Conservation (phyloP, 345 rosid genomes). For the Erysimum cheiranthoides region DNA sequence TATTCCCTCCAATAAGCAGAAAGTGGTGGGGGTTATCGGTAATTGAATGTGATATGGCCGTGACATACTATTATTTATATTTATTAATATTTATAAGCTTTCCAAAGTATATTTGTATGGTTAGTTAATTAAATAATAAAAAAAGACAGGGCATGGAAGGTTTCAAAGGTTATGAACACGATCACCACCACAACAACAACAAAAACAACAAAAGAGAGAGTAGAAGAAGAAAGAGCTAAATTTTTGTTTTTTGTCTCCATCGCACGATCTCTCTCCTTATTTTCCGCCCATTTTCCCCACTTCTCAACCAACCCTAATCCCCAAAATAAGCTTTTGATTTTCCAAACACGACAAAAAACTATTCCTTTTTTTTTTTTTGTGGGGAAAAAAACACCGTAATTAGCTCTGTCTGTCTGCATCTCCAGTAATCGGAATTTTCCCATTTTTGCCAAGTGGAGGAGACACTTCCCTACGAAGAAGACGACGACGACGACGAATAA, state of each 20-base stretch:
- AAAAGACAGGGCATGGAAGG: conserved; percentile 59
- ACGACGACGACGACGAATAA: not conserved
- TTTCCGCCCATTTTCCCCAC: conserved; percentile 43
- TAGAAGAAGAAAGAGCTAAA: not conserved
- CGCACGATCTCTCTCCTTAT: conserved; percentile 41
- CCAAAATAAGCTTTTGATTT: conserved; percentile 23
- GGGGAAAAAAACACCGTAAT: not conserved
- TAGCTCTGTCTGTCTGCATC: conserved; percentile 32
- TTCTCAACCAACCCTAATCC: conserved; percentile 40
- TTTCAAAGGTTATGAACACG: conserved; percentile 48
- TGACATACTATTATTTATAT: not conserved
- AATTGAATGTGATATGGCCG: conserved; percentile 6
- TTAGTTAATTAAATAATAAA: not conserved
- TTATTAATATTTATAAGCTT: not conserved
- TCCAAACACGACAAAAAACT: conserved; percentile 12
- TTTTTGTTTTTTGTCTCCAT: conserved; percentile 2
- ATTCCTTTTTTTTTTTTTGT: not conserved
- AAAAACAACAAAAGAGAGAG: not conserved
- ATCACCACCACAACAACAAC: conserved; percentile 16
- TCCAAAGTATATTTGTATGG: not conserved
- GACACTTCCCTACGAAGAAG: not conserved
- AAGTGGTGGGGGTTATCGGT: conserved; percentile 7
- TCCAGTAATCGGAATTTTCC: conserved; percentile 13
- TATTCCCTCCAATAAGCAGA: not conserved
- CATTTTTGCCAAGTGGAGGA: not conserved